Conservation (phyloP, 768 basidiomycete species). For the Psilocybe subaeruginosa region DNA sequence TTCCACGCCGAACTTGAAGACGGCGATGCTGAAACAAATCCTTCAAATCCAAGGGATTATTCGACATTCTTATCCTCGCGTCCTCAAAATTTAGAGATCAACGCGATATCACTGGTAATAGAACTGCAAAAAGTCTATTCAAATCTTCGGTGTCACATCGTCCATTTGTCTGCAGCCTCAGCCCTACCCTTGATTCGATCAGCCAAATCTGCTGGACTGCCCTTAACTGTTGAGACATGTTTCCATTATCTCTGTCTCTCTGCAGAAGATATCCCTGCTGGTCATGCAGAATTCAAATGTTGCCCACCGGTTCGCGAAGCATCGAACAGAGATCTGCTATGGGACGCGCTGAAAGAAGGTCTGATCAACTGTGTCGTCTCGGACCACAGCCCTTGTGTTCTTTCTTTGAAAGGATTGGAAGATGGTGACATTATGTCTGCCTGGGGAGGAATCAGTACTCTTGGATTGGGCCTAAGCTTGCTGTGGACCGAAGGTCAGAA, state of each 20-base stretch:
- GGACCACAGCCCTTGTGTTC: constrained; percentile 92
- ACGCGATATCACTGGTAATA: constrained; percentile 81
- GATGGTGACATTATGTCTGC: constrained; percentile 85
- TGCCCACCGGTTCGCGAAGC: constrained; percentile 89
- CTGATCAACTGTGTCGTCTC: constrained; percentile 93
- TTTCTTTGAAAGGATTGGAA: constrained; percentile 77
- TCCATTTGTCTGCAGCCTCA: constrained; percentile 88
- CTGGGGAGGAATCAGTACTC: constrained; percentile 93
- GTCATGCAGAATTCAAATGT: constrained; percentile 90
- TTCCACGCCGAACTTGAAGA: constrained; percentile 91
- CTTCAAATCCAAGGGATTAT: constrained; percentile 57
- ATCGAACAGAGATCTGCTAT: constrained; percentile 73
- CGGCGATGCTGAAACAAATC: constrained; percentile 4
- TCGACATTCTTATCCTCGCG: constrained; percentile 85
- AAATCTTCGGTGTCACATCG: constrained; percentile 84
- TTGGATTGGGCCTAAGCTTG: constrained; percentile 88
- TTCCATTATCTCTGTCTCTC: constrained; percentile 93
- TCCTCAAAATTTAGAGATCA: constrained; percentile 76
- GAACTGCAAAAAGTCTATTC: constrained; percentile 65
- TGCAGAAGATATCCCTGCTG: constrained; percentile 72
- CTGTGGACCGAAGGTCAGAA: constrained; percentile 84
- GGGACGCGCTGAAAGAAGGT: constrained; percentile 82
- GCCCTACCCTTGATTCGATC: constrained; percentile 78
- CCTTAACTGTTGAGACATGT: constrained; percentile 93
- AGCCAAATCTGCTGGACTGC: constrained; percentile 64